Evolutionary conservation across 1,139 yeast species (phyloP).

Genomic region (Nakaseomyces kungkrabaensis): DNA sequence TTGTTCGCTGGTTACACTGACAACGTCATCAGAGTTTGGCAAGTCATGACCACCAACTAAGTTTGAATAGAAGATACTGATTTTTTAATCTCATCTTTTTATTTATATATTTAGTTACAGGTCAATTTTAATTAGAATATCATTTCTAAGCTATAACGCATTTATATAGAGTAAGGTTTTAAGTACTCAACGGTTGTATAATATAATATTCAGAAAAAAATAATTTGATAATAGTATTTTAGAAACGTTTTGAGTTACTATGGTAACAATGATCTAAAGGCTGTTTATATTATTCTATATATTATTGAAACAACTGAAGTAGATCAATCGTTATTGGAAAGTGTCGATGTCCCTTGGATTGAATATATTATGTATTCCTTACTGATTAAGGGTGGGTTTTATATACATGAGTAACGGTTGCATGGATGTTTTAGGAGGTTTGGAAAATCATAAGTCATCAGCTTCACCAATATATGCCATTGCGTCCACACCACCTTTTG

Average conservation of each 20-base stretch:
- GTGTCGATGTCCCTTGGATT: neutral
- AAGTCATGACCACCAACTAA: conserved; percentile 88
- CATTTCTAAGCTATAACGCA: neutral
- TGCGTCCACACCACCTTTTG: conserved; percentile 60
- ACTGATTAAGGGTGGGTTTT: neutral
- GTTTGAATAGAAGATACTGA: conserved; percentile 6
- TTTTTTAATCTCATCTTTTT: neutral
- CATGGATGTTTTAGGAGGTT: neutral
- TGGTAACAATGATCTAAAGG: neutral
- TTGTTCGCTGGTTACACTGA: conserved; percentile 99
- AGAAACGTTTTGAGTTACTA: neutral
- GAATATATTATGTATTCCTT: neutral
- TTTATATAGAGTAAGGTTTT: neutral
- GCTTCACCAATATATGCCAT: conserved; percentile 56
- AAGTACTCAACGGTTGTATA: neutral
- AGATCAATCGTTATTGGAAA: neutral
- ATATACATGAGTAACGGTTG: neutral
- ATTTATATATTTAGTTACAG: conserved; percentile 3
- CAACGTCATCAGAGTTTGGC: conserved; percentile 99
- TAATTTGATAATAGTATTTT: no score
- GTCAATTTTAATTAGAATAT: conserved; percentile 2
- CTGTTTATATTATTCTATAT: neutral
- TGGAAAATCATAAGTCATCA: conserved; percentile 16
- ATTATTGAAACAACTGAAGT: neutral
- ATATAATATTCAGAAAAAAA: neutral